A percentile compares a stretch with the other conserved stretches of the same genome.
Conservation (phyloP, 2,329 filamentous ascomycete genomes). For the Phaeosphaeria sp. region DNA sequence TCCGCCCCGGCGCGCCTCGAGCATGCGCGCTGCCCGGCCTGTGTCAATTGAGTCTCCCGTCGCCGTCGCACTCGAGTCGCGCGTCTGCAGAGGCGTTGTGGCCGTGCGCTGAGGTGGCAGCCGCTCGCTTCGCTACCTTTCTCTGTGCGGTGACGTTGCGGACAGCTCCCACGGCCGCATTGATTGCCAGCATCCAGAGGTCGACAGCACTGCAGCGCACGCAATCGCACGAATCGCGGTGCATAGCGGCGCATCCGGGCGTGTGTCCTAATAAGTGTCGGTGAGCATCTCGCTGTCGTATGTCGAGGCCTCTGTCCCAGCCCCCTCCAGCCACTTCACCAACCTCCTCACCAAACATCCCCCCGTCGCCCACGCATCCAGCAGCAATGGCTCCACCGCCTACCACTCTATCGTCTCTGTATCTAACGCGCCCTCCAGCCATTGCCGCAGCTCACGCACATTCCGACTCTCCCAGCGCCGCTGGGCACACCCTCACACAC, state of each 20-base stretch:
- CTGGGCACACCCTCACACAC: slow-evolving; percentile 12
- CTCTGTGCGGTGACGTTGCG: slow-evolving; percentile 19
- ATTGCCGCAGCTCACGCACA: slow-evolving; percentile 19
- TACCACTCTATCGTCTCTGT: slow-evolving; percentile 28
- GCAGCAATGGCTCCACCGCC: slow-evolving; percentile 33
- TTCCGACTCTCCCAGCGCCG: slow-evolving; percentile 28
- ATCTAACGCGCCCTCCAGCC: slow-evolving; percentile 31
- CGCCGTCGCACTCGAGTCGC: slow-evolving; percentile 14
- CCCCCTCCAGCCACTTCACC: slow-evolving; percentile 28
- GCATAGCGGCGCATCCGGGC: slow-evolving; percentile 9
- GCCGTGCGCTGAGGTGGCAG: slow-evolving; percentile 18
- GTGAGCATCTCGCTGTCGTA: slow-evolving; percentile 17
- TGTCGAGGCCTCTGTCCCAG: slow-evolving; percentile 14
- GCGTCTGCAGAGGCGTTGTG: slow-evolving; percentile 15
- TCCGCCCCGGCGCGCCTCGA: slow-evolving; percentile 7
- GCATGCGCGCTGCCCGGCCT: slow-evolving; percentile 6
- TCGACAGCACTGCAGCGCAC: slow-evolving; percentile 19
- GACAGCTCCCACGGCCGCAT: slow-evolving; percentile 7
- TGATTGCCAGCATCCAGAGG: slow-evolving; percentile 16
- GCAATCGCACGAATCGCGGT: slow-evolving; percentile 18
- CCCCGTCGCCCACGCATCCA: slow-evolving; percentile 13
- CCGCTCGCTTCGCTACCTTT: slow-evolving; percentile 13
- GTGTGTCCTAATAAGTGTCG: slow-evolving; percentile 16
- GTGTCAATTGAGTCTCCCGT: slow-evolving; percentile 11
- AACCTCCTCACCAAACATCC: slow-evolving; percentile 23